Evolutionary conservation across 202 grass and related monocot genomes (phyloP).

Genomic region (Setaria italica): DNA sequence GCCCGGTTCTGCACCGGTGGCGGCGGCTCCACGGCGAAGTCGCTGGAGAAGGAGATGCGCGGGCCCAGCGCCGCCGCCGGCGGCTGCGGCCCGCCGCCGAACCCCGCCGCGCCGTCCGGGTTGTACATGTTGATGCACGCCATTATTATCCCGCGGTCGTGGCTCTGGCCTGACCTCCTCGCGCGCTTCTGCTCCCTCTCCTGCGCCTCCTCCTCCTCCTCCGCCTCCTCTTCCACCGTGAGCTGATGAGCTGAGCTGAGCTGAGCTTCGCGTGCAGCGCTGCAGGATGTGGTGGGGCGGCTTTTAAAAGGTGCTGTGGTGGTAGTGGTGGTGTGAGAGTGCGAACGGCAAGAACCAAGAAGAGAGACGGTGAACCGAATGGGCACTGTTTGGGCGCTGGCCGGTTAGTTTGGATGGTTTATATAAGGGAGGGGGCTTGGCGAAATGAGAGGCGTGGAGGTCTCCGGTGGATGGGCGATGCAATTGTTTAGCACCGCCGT

Average conservation of each 20-base stretch:
- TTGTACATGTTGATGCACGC: constrained; percentile 98
- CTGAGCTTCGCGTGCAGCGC: constrained; percentile 13
- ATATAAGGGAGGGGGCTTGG: constrained; percentile 13
- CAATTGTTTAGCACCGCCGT: constrained; percentile 48
- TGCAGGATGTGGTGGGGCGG: constrained; percentile 28
- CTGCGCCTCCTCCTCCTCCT: background rate
- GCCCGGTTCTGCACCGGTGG: constrained; percentile 59
- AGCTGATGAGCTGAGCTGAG: constrained; percentile 4
- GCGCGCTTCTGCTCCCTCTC: constrained; percentile 29
- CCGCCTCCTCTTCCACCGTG: background rate
- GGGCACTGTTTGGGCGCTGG: constrained; percentile 47
- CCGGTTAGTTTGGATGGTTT: constrained; percentile 6
- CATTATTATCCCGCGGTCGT: constrained; percentile 41
- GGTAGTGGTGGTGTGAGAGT: background rate
- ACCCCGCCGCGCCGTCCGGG: constrained; percentile 51
- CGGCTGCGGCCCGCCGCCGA: constrained; percentile 44
- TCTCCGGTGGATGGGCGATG: constrained; percentile 31
- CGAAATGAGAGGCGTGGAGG: constrained; percentile 11
- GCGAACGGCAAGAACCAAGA: background rate
- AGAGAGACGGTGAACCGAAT: background rate
- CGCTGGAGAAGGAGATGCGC: constrained; percentile 98
- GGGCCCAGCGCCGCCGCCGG: constrained; percentile 50
- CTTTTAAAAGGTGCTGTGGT: constrained; percentile 38
- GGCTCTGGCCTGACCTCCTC: background rate
- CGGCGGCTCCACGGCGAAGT: constrained; percentile 85